These are phyloP conservation scores for Fusarium nematophilum DNA, from an alignment of 2,329 filamentous ascomycete species.

Conservation along the genomic window DNA sequence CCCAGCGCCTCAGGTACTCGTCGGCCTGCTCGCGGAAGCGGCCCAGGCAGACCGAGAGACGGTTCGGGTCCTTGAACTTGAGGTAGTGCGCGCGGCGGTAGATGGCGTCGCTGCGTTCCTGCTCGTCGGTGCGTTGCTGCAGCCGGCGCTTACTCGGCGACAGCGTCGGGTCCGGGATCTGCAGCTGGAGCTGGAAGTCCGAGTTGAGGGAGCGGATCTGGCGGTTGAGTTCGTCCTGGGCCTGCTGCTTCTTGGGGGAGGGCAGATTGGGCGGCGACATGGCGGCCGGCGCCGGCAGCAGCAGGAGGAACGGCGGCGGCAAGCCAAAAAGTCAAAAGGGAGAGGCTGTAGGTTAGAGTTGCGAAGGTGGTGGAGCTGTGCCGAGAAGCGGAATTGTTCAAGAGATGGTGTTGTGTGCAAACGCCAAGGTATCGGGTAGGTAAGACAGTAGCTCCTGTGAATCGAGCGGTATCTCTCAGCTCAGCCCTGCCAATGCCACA, in stretches of 20 bases:
- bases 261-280: slow-evolving; percentile 29
- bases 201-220: slow-evolving; percentile 42
- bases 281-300: slow-evolving; percentile 8
- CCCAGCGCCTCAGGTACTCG: slow-evolving; percentile 31
- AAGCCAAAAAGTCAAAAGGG: slow-evolving; percentile 6
- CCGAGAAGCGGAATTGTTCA: no score
- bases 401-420: no score
- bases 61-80: slow-evolving; percentile 30
- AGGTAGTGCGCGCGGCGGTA: slow-evolving; percentile 36
- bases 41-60: slow-evolving; percentile 35
- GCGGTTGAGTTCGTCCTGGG: slow-evolving; percentile 37
- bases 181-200: slow-evolving; percentile 42
- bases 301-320: background rate
- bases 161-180: slow-evolving; percentile 36
- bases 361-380: slow-evolving; percentile 1
- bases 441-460: slow-evolving; percentile 4
- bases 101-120: slow-evolving; percentile 38
- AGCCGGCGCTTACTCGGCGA: slow-evolving; percentile 41
- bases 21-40: slow-evolving; percentile 40
- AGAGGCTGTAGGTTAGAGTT: background rate
- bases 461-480: slow-evolving; percentile 2
- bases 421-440: no score
- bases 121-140: slow-evolving; percentile 35
- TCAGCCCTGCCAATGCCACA: slow-evolving; percentile 7
- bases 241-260: slow-evolving; percentile 9